Percentiles rank a stretch among this genome's conserved stretches.
Evolutionary conservation across 768 basidiomycete genomes (phyloP).

Genomic region (Neoboletus magnificus): DNA sequence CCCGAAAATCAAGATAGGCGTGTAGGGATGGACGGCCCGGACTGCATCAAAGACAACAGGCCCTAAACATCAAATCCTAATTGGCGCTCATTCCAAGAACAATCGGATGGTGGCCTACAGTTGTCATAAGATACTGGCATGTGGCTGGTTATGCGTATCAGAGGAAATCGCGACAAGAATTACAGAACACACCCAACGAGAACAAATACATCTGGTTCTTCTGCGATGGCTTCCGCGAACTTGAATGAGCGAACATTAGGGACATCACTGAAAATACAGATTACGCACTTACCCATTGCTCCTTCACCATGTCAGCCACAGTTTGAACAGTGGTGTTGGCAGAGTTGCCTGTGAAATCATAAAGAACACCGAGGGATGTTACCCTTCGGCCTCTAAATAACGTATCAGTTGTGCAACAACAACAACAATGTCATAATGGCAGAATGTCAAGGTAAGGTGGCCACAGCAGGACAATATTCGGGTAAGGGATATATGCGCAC

Average conservation of each 20-base stretch:
- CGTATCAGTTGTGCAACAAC: not conserved
- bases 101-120: slow-evolving; percentile 39
- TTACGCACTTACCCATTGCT: slow-evolving; percentile 57
- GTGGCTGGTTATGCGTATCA: slow-evolving; percentile 47
- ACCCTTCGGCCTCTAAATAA: slow-evolving; percentile 54
- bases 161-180: not conserved
- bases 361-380: slow-evolving; percentile 79
- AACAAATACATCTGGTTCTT: slow-evolving; percentile 81
- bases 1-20: slow-evolving; percentile 82
- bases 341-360: slow-evolving; percentile 69
- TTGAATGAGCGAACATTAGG: slow-evolving; percentile 22
- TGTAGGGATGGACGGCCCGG: slow-evolving; percentile 64
- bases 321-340: slow-evolving; percentile 71
- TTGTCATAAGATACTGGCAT: slow-evolving; percentile 76
- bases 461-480: not conserved
- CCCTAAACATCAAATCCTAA: slow-evolving; percentile 42
- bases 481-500: slow-evolving; percentile 38
- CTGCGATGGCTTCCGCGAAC: slow-evolving; percentile 76
- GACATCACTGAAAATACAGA: not conserved
- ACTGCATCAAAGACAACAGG: slow-evolving; percentile 69
- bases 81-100: not conserved
- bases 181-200: slow-evolving; percentile 52
- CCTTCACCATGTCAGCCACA: slow-evolving; percentile 73
- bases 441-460: not conserved
- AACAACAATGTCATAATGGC: not conserved